Percentiles rank a stretch among this genome's conserved stretches.
These are phyloP conservation scores for Hippophae gyantsensis DNA, from an alignment of 306 rosid species.

Conservation along the genomic window DNA sequence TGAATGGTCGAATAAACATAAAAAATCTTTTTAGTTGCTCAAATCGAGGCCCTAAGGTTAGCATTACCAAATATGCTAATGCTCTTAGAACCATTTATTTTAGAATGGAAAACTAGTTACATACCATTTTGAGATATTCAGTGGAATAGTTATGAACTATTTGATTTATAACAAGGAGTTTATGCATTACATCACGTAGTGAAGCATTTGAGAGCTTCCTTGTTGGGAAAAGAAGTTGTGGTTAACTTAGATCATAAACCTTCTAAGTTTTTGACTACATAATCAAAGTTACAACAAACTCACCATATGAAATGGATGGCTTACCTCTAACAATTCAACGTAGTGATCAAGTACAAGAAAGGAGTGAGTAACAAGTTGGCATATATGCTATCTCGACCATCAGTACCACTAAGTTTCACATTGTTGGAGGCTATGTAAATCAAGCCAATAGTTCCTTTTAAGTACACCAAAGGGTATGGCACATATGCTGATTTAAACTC, in stretches of 20 bases:
- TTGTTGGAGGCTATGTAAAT: too few relatives aligned
- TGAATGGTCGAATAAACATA: not conserved
- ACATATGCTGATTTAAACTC: not conserved
- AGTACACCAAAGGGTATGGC: not conserved
- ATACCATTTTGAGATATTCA: not conserved
- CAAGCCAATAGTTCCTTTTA: too few relatives aligned
- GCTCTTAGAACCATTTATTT: not conserved
- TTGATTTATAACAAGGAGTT: not conserved
- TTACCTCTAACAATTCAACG: not conserved
- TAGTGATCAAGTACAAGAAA: slow-evolving; percentile 3
- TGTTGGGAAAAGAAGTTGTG: slow-evolving; percentile 1
- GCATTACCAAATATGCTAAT: not conserved
- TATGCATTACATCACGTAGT: not conserved
- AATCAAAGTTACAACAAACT: slow-evolving; percentile 1
- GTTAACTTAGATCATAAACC: not conserved
- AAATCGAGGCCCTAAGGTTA: not conserved
- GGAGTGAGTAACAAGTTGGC: slow-evolving; percentile 2
- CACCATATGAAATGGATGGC: slow-evolving; percentile 9
- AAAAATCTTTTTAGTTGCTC: not conserved
- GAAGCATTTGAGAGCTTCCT: slow-evolving; percentile 1
- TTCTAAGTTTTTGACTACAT: not conserved
- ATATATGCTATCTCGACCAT: too few relatives aligned
- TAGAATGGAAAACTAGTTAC: not conserved
- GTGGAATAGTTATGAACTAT: not conserved
- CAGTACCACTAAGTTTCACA: too few relatives aligned